Percentiles rank a stretch among this genome's conserved stretches.
Conservation (phyloP, 2,329 filamentous ascomycete genomes). For the Cercospora citrullina region DNA sequence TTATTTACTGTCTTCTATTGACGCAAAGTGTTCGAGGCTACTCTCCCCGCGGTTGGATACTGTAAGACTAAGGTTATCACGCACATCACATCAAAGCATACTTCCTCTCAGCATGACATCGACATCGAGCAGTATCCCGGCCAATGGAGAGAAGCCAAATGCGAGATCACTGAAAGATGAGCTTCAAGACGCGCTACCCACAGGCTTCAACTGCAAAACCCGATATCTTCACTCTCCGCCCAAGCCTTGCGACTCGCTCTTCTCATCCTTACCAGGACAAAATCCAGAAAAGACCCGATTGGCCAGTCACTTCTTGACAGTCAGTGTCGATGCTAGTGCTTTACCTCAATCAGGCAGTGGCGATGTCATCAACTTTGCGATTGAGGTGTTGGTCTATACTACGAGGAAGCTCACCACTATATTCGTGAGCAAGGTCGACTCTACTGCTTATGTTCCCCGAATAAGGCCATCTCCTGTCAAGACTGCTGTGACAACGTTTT, state of each 20-base stretch:
- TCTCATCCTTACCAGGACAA: conserved; percentile 71
- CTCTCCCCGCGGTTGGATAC: neutral
- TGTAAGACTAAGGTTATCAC: neutral
- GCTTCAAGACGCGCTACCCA: conserved; percentile 55
- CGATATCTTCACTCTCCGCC: conserved; percentile 89
- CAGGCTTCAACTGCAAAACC: conserved; percentile 62
- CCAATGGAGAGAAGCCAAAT: neutral
- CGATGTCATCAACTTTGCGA: conserved; percentile 72
- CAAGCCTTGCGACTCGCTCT: conserved; percentile 71
- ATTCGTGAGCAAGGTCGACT: conserved; percentile 96
- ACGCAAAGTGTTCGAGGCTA: neutral
- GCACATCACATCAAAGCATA: neutral
- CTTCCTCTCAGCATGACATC: conserved; percentile 10
- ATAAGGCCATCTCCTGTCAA: conserved; percentile 72
- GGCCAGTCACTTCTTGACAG: conserved; percentile 76
- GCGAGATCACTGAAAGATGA: conserved; percentile 39
- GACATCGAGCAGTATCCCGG: conserved; percentile 5
- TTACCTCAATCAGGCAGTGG: conserved; percentile 22
- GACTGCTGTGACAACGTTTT: conserved; percentile 70
- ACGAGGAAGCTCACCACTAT: conserved; percentile 79
- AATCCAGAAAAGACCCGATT: conserved; percentile 76
- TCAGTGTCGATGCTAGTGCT: conserved; percentile 43
- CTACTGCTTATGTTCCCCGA: conserved; percentile 78
- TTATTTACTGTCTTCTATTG: neutral
- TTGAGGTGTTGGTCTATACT: conserved; percentile 84